phyloP scores from a whole-genome alignment of 169 alveolate genomes.

The Toxoplasma gondii region DNA sequence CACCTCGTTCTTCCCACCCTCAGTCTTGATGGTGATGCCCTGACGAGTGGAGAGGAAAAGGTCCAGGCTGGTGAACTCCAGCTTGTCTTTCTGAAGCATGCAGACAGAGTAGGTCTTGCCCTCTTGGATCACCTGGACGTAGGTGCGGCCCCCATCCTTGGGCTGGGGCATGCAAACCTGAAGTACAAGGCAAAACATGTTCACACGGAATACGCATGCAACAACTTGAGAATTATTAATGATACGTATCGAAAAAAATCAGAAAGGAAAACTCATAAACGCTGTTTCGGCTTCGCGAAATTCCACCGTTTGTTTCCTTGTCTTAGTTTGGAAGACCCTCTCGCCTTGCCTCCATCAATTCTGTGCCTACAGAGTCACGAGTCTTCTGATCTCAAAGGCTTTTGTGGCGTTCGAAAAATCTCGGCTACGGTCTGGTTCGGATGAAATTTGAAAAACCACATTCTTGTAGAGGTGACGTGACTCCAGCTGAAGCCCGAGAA shows the following conservation, averaged over 20 bases:
- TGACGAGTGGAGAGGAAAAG: constrained; percentile 85
- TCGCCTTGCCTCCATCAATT: too few species aligned
- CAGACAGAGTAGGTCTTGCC: constrained; percentile 83
- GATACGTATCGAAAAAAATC: neutral
- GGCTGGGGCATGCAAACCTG: constrained; percentile 90
- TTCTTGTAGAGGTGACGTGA: too few species aligned
- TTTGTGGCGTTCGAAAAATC: too few species aligned
- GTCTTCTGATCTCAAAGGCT: too few species aligned
- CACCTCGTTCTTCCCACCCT: constrained; percentile 90
- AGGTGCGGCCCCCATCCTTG: constrained; percentile 83
- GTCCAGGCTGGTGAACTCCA: constrained; percentile 86
- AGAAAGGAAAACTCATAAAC: neutral
- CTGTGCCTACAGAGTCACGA: too few species aligned
- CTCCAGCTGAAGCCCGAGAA: too few species aligned
- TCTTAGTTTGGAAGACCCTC: too few species aligned
- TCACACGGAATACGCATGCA: neutral
- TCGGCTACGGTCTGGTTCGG: too few species aligned
- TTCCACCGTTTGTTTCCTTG: too few species aligned
- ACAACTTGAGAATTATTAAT: neutral
- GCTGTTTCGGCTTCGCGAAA: neutral
- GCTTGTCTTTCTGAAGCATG: constrained; percentile 87
- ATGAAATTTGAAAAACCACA: too few species aligned
- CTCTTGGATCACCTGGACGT: constrained; percentile 87
- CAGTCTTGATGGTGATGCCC: constrained; percentile 81
- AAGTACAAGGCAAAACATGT: constrained; percentile 44